phyloP scores from a whole-genome alignment of 148 eudicot genomes.

The Persicaria maculosa region DNA sequence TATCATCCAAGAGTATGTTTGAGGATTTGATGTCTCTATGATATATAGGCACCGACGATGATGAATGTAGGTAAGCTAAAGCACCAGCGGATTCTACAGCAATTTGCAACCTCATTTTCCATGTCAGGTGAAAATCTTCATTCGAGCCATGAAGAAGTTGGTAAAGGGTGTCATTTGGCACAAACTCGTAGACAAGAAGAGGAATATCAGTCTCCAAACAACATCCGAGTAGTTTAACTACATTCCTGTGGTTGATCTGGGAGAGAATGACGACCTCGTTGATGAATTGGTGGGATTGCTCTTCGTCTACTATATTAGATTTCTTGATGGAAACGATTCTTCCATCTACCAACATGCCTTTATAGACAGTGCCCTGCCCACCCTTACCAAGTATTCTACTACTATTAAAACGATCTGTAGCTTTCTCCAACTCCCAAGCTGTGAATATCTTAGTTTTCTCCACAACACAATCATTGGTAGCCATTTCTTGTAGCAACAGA shows the following conservation, averaged over 20 bases:
- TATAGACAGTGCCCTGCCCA: neutral
- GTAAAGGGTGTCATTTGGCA: neutral
- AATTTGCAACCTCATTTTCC: neutral
- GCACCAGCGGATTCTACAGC: neutral
- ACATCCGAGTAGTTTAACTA: neutral
- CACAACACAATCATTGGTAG: neutral
- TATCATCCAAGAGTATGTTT: neutral
- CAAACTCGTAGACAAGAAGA: slow-evolving; percentile 1
- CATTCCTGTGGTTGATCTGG: neutral
- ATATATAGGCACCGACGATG: neutral
- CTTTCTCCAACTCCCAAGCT: neutral
- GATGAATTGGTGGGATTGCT: neutral
- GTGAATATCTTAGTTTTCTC: slow-evolving; percentile 2
- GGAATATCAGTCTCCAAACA: neutral
- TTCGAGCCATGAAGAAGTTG: neutral
- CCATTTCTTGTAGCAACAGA: neutral
- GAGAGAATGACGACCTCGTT: slow-evolving; percentile 2
- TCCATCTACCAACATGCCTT: neutral
- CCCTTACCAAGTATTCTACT: neutral
- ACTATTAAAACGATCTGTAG: neutral
- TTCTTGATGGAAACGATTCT: neutral
- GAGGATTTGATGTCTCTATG: slow-evolving; percentile 1
- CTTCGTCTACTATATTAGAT: neutral
- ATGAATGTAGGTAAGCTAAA: neutral
- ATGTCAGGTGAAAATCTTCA: neutral